Percentiles rank a stretch among this genome's conserved stretches.
These are phyloP conservation scores for Mortierella antarctica DNA, from an alignment of 192 early-diverging fungal species.

Conservation along the genomic window DNA sequence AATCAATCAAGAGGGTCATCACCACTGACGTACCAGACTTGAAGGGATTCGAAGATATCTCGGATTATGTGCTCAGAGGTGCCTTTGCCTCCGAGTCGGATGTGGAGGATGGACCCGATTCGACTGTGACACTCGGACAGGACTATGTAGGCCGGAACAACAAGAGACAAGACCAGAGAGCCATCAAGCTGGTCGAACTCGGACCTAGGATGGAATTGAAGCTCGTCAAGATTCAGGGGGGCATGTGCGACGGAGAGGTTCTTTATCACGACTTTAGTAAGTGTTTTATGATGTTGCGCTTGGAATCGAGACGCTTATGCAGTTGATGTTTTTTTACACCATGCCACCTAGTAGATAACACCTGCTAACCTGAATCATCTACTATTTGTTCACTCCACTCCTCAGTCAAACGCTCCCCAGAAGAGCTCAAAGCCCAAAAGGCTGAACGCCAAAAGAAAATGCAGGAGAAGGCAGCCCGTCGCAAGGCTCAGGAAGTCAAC, in stretches of 20 bases:
- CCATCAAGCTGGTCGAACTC: constrained; percentile 87
- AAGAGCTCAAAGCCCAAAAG: constrained; percentile 77
- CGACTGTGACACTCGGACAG: constrained; percentile 85
- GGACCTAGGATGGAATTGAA: constrained; percentile 91
- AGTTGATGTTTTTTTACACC: background rate
- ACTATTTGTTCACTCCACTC: constrained; percentile 1
- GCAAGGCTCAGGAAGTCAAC: constrained; percentile 85
- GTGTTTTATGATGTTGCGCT: constrained; percentile 28
- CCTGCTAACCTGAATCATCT: background rate
- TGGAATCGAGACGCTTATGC: background rate
- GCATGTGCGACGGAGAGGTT: constrained; percentile 93
- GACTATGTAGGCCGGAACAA: constrained; percentile 84
- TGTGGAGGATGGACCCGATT: constrained; percentile 90
- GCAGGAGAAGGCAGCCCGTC: constrained; percentile 74
- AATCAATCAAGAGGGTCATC: constrained; percentile 90
- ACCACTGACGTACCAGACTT: constrained; percentile 82
- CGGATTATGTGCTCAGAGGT: constrained; percentile 88
- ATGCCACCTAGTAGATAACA: background rate
- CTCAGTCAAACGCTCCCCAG: constrained; percentile 75
- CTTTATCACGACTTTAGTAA: constrained; percentile 86
- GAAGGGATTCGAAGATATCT: constrained; percentile 85
- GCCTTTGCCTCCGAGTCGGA: constrained; percentile 84
- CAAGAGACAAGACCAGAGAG: constrained; percentile 81
- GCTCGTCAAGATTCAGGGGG: constrained; percentile 90
- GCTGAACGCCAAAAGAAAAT: constrained; percentile 67